Evolutionary conservation across 495 filamentous ascomycete genomes (phyloP), one percentile per base, ranked within the genome.

Genomic region (Hypoxylon perforatum): DNA sequence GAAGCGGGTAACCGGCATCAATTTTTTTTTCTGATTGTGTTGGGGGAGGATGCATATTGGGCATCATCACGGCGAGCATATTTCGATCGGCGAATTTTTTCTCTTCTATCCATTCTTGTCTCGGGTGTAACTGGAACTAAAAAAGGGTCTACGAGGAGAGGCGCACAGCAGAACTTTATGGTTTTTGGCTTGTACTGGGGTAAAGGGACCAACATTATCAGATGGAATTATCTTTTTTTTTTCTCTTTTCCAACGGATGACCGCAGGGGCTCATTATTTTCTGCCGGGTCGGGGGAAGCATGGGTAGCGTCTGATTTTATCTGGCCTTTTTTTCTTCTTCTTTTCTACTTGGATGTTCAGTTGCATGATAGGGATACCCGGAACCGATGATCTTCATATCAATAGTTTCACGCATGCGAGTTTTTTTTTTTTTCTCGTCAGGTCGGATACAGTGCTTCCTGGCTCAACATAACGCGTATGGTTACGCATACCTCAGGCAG

Each of bases 351-450:
- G 23, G 47, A 25, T 15, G 35, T 49, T 41, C 30, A 62, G n/a
- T 63, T 53, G 57, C 58, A 63, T 68, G 53, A 55, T 67, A 63
- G 25, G 44, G 60, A 69, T 69, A 69, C 65, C 65, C 65, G 56
- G 54, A 57, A 64, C 65, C 58, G 41, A 49, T 62, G 57, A 52
- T 65, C 42, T 11, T 19, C 38, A 41, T 68, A n/a, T n/a, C n/a
- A n/a, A n/a, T 60, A 12, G 42, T 44, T 44, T 44, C 10, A 44
- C 44, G 22, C 17, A 39, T 18, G 42, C 42, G 15, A 33, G 3
- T 33, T 10, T 33, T 33, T 33, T 4, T 33, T 9, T 33, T 28
- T 8, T 23, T 7, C 42, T 36, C 22, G 7, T 65, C 33, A 49
- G 45, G 45, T 61, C 23, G 41, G 19, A n/a, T n/a, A n/a, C n/a